Conservation (phyloP, 306 rosid genomes). For the Begonia fuchsioides region DNA sequence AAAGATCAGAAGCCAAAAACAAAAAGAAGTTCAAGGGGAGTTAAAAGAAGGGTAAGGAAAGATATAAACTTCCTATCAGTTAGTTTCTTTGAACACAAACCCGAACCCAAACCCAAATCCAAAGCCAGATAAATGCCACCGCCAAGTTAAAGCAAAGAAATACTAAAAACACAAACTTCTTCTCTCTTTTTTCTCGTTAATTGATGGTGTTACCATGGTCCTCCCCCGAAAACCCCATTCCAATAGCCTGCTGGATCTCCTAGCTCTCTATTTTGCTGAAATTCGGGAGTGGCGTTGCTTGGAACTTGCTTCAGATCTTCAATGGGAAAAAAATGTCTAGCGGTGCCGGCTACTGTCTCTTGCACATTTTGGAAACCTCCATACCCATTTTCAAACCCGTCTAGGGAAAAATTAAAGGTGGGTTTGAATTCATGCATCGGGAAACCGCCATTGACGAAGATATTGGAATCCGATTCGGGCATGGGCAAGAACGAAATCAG, state of each 20-base stretch:
- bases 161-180: not conserved
- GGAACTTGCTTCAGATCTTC: slow-evolving; percentile 11
- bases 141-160: not conserved
- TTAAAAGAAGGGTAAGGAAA: not conserved
- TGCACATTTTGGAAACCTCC: not conserved
- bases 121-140: not conserved
- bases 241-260: slow-evolving; percentile 9
- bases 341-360: not conserved
- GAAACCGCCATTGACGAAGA: not conserved
- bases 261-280: slow-evolving; percentile 8
- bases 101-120: not conserved
- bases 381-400: slow-evolving; percentile 7
- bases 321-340: slow-evolving; percentile 2
- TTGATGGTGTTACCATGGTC: slow-evolving; percentile 6
- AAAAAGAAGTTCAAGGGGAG: not conserved
- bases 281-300: not conserved
- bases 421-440: slow-evolving; percentile 2
- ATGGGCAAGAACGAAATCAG: slow-evolving; percentile 10
- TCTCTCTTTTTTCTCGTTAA: not conserved
- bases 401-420: not conserved
- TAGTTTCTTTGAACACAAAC: not conserved
- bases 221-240: slow-evolving; percentile 14
- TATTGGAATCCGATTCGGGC: slow-evolving; percentile 5
- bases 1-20: no score
- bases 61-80: not conserved